A percentile compares a stretch with the other conserved stretches of the same genome.
phyloP scores from a whole-genome alignment of 805 yeast genomes.

The Saturnispora bothae region DNA sequence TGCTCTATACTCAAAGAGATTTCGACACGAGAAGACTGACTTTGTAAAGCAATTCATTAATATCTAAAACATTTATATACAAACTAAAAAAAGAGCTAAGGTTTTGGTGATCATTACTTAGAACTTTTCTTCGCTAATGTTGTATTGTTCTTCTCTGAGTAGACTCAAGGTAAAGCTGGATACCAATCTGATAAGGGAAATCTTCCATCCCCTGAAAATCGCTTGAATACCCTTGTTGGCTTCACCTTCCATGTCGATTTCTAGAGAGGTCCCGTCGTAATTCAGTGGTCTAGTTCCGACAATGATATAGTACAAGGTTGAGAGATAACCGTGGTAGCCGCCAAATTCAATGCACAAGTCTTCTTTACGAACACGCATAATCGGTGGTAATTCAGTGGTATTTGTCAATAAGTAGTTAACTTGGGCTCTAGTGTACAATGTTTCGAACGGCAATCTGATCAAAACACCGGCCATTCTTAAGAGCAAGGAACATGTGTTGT shows the following conservation, averaged over 20 bases:
- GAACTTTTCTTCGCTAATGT: conserved; percentile 33
- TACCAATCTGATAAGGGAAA: conserved; percentile 65
- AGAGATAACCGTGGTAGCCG: conserved; percentile 44
- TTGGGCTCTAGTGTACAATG: conserved; percentile 76
- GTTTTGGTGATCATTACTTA: too few relatives aligned
- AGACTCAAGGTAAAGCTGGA: conserved; percentile 76
- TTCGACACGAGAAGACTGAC: neutral
- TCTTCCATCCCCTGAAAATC: conserved; percentile 85
- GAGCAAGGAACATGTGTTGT: conserved; percentile 45
- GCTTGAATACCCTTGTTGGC: conserved; percentile 38
- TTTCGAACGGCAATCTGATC: conserved; percentile 78
- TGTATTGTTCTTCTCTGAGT: conserved; percentile 38
- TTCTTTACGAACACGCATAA: conserved; percentile 33
- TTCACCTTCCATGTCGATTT: conserved; percentile 25
- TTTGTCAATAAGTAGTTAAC: conserved; percentile 44
- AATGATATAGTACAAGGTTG: conserved; percentile 40
- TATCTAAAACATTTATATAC: neutral
- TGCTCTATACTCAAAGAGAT: conserved; percentile 10
- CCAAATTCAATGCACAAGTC: conserved; percentile 52
- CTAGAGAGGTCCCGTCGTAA: conserved; percentile 19
- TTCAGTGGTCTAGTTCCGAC: conserved; percentile 27
- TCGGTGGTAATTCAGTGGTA: conserved; percentile 28
- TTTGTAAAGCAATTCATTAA: neutral
- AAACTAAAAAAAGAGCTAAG: too few relatives aligned
- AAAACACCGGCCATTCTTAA: conserved; percentile 61